A percentile compares a stretch with the other conserved stretches of the same genome.
phyloP scores from a whole-genome alignment of 257 asterid species.

The Cinchona pubescens region DNA sequence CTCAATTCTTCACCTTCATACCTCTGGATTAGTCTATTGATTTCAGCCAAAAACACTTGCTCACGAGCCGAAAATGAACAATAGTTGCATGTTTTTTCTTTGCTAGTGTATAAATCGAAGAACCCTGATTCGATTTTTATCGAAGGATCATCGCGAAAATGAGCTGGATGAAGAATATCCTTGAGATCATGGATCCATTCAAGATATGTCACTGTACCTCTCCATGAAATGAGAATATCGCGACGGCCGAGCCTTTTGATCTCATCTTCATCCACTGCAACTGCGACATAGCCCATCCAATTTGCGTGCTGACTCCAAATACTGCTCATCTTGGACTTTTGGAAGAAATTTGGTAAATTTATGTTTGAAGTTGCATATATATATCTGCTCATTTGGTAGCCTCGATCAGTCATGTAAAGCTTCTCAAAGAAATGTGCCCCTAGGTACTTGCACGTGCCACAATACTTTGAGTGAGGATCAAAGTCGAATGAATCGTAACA shows the following conservation, averaged over 20 bases:
- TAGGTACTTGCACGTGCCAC: constrained; percentile 73
- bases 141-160: constrained; percentile 58
- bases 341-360: constrained; percentile 67
- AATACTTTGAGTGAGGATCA: constrained; percentile 73
- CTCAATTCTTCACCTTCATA: constrained; percentile 59
- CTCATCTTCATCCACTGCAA: constrained; percentile 51
- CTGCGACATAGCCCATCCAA: constrained; percentile 86
- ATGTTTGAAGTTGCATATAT: constrained; percentile 73
- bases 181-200: constrained; percentile 83
- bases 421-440: constrained; percentile 47
- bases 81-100: constrained; percentile 47
- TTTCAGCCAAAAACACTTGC: constrained; percentile 64
- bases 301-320: constrained; percentile 81
- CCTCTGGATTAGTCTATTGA: constrained; percentile 54
- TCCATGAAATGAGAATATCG: constrained; percentile 67
- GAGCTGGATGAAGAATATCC: constrained; percentile 69
- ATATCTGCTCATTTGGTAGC: constrained; percentile 54
- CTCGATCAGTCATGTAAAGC: constrained; percentile 50
- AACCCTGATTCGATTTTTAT: constrained; percentile 73
- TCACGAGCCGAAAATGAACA: constrained; percentile 67
- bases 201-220: constrained; percentile 80
- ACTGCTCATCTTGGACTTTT: constrained; percentile 40
- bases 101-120: constrained; percentile 64
- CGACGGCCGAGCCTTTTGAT: constrained; percentile 66
- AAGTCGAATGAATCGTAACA: constrained; percentile 82